Percentiles rank a stretch among this genome's conserved stretches.
These are phyloP conservation scores for Tricharina praecox DNA, from an alignment of 495 filamentous ascomycete genomes.

Conservation along the genomic window DNA sequence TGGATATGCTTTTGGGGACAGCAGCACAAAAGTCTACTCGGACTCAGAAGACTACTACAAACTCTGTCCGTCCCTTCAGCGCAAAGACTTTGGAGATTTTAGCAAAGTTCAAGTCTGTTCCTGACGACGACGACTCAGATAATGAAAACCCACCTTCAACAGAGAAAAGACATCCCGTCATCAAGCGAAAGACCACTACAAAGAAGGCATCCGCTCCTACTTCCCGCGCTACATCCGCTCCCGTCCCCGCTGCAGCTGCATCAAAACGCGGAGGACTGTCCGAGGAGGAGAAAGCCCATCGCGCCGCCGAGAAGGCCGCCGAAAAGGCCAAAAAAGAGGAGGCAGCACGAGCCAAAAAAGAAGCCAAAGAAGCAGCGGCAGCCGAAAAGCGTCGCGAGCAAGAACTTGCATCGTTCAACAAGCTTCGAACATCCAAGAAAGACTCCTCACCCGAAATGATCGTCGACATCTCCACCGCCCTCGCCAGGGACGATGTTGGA, in stretches of 20 bases:
- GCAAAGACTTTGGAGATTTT: background rate
- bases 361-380: slow-evolving; percentile 40
- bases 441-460: slow-evolving; percentile 67
- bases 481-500: slow-evolving; percentile 35
- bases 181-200: background rate
- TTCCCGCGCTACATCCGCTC: background rate
- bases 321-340: slow-evolving; percentile 30
- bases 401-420: slow-evolving; percentile 60
- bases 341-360: slow-evolving; percentile 34
- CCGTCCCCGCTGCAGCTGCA: background rate
- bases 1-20: too few relatives aligned
- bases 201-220: background rate
- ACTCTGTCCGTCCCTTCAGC: background rate
- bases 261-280: background rate
- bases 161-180: background rate
- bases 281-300: background rate
- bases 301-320: background rate
- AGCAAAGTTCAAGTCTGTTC: background rate
- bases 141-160: background rate
- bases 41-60: background rate
- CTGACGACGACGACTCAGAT: background rate
- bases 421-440: slow-evolving; percentile 58
- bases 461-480: slow-evolving; percentile 46
- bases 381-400: slow-evolving; percentile 46
- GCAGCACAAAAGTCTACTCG: too few relatives aligned